Evolutionary conservation across 208 protist genomes (phyloP), one percentile per base, ranked within the genome.

Genomic region (Naegleria gruberi): DNA sequence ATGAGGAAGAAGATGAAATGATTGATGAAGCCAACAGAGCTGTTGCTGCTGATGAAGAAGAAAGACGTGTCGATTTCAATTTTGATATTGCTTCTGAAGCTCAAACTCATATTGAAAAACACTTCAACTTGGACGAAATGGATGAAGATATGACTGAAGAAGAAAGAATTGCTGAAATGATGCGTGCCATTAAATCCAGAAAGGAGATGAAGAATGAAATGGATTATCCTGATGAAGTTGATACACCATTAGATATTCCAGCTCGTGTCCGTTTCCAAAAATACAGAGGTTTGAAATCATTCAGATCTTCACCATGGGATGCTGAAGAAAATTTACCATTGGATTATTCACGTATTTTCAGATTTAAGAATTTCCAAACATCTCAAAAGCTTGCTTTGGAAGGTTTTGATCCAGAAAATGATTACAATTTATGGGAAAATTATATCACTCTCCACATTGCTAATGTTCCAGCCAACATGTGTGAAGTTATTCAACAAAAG

Each of bases 181-280:
- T 51, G 88, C 40, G 81, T 37, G 30, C 10, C 3, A 65, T 65
- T 15, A 34, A 65, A 17, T 57, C 45, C 15, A 44, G 42, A 41
- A 37, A 51, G 19, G 90, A 87, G 43, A 41, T 44, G 6, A 90
- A 87, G 5, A 93, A 97, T 6, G 94, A 97, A 46, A 43, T 92
- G 40, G 82, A 96, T 47, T 97, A 91, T 84, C 95, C 95, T 43
- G 95, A 97, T 91, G 95, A 97, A 85, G 93, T 97, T 45, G 94
- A 96, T 41, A 93, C 92, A 40, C 95, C 95, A 23, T 26, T 90
- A 8, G 85, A 93, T 82, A 55, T 92, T 15, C 90, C 92, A 37
- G 92, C 94, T 46, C 57, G 91, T 46, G 74, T 95, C 45, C 92
- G 95, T 47, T 96, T 96, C 84, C 90, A 91, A 81, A 93, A 94